Evolutionary conservation across 768 basidiomycete species (phyloP).

Genomic region (Tephrocybe sp.): DNA sequence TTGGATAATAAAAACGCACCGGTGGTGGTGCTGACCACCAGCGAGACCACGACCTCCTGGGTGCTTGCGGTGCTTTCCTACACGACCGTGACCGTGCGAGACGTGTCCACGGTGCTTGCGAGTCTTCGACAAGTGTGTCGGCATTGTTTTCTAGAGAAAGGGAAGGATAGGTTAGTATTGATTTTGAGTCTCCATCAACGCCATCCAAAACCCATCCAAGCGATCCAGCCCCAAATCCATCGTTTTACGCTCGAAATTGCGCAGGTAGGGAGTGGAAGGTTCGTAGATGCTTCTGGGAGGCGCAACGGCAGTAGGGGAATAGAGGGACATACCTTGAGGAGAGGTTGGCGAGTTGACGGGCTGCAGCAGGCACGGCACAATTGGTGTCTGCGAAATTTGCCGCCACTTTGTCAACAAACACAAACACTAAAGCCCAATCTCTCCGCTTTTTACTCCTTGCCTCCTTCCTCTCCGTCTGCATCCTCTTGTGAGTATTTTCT

Average conservation of each 20-base stretch:
- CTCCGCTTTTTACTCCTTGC: slow-evolving; percentile 3
- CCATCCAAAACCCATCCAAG: slow-evolving; percentile 45
- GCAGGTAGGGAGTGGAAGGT: slow-evolving; percentile 4
- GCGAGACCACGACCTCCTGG: slow-evolving; percentile 99
- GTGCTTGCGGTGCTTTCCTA: slow-evolving; percentile 99
- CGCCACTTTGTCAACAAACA: slow-evolving; percentile 27
- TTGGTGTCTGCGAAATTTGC: slow-evolving; percentile 20
- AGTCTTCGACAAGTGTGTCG: slow-evolving; percentile 94
- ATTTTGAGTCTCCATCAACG: slow-evolving; percentile 20
- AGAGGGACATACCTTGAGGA: slow-evolving; percentile 67
- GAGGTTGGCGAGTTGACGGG: slow-evolving; percentile 42
- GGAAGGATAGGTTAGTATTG: slow-evolving; percentile 17
- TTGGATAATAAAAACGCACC: slow-evolving; percentile 48
- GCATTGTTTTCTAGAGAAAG: slow-evolving; percentile 60
- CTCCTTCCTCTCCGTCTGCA: slow-evolving; percentile 11
- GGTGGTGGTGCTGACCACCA: slow-evolving; percentile 99
- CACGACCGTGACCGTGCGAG: slow-evolving; percentile 99
- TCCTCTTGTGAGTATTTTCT: slow-evolving; percentile 23
- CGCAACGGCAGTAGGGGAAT: slow-evolving; percentile 12
- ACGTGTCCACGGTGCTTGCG: slow-evolving; percentile 99
- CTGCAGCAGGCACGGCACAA: slow-evolving; percentile 23
- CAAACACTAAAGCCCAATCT: slow-evolving; percentile 23
- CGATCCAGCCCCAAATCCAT: slow-evolving; percentile 39
- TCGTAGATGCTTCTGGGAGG: not conserved
- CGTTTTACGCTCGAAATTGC: slow-evolving; percentile 19